Evolutionary conservation across 2,329 filamentous ascomycete species (phyloP).

Genomic region (Arthrobotrys pseudoclavata): DNA sequence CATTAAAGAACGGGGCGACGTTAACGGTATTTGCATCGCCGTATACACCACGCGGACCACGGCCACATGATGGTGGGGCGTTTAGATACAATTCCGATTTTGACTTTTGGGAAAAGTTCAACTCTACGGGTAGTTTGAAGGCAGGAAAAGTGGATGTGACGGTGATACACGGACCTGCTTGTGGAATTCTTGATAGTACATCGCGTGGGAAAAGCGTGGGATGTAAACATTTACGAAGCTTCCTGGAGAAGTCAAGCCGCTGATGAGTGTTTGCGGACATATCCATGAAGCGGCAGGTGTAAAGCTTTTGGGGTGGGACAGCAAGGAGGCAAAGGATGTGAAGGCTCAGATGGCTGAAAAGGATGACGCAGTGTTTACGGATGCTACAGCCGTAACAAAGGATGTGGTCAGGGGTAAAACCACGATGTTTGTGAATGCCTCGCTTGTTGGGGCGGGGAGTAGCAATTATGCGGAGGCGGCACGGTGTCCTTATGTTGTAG

Average conservation of each 20-base stretch:
- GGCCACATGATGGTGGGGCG: constrained; percentile 45
- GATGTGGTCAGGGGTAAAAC: constrained; percentile 22
- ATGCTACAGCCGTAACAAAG: constrained; percentile 11
- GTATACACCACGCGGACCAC: constrained; percentile 29
- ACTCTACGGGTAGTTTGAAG: constrained; percentile 65
- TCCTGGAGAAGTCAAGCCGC: constrained; percentile 74
- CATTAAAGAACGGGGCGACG: constrained; percentile 70
- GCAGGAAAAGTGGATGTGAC: constrained; percentile 68
- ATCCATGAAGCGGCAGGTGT: constrained; percentile 78
- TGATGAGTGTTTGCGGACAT: constrained; percentile 79
- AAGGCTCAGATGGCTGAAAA: not conserved
- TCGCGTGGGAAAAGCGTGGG: constrained; percentile 68
- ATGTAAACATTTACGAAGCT: constrained; percentile 73
- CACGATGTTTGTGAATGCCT: constrained; percentile 56
- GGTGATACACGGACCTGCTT: constrained; percentile 78
- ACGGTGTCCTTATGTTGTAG: constrained; percentile 43
- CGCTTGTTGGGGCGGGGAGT: constrained; percentile 34
- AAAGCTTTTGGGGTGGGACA: constrained; percentile 76
- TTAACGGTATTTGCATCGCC: constrained; percentile 70
- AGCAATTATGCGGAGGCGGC: constrained; percentile 29
- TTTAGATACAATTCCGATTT: constrained; percentile 33
- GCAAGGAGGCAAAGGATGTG: constrained; percentile 47
- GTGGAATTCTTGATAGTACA: constrained; percentile 72
- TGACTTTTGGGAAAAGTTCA: constrained; percentile 64
- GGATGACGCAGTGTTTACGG: constrained; percentile 31